phyloP scores from a whole-genome alignment of 2,329 filamentous ascomycete genomes.

The Nectriaceae sp. region DNA sequence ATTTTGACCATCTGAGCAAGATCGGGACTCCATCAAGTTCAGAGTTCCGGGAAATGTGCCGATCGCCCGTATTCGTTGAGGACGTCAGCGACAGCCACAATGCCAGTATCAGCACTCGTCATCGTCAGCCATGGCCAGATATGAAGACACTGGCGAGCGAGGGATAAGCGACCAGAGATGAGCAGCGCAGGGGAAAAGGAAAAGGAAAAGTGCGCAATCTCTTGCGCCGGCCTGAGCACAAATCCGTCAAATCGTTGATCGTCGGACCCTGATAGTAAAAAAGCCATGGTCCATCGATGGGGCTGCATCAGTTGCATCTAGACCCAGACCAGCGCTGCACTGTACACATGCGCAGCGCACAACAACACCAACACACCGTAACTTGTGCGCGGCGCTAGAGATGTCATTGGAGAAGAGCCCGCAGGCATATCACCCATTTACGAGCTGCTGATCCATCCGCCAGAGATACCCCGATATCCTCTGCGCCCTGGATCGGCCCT shows the following conservation, averaged over 20 bases:
- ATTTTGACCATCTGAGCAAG: neutral
- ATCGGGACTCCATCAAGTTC: neutral
- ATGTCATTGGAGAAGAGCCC: conserved; percentile 19
- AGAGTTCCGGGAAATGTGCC: neutral
- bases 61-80: neutral
- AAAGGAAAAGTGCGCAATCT: neutral
- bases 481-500: conserved; percentile 11
- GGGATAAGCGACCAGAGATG: neutral
- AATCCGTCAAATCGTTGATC: neutral
- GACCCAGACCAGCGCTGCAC: neutral
- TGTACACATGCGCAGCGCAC: conserved; percentile 3
- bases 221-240: neutral
- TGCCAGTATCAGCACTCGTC: neutral
- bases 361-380: conserved; percentile 24
- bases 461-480: too few relatives aligned
- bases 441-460: neutral
- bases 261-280: conserved; percentile 1
- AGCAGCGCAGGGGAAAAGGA: neutral
- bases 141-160: neutral
- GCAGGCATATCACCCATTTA: conserved; percentile 10
- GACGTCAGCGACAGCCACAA: neutral
- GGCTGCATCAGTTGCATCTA: neutral
- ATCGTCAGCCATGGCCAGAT: neutral
- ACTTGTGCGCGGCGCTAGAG: conserved; percentile 21
- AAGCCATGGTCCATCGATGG: neutral